phyloP scores from a whole-genome alignment of 805 yeast genomes.

The Ogataea pilisensis region DNA sequence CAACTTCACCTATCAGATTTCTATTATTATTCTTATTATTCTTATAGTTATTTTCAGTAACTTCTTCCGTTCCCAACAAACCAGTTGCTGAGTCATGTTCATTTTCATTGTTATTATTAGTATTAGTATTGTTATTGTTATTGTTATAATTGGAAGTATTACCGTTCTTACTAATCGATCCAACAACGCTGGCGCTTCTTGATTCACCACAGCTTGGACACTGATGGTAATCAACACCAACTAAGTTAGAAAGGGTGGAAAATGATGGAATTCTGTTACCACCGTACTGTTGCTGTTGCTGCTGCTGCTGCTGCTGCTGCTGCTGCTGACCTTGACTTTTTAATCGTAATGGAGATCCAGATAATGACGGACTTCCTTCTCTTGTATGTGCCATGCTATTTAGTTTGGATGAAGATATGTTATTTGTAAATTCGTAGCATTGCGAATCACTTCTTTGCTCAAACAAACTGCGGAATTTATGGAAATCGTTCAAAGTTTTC shows the following conservation, averaged over 20 bases:
- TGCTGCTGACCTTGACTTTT: too few relatives aligned
- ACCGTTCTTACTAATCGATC: too few relatives aligned
- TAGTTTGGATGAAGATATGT: not conserved
- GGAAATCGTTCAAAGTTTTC: not conserved
- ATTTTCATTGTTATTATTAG: constrained; percentile 10
- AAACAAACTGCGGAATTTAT: constrained; percentile 12
- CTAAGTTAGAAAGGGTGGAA: not conserved
- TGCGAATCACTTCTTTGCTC: constrained; percentile 29
- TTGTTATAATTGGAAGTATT: too few relatives aligned
- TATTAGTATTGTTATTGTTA: not conserved
- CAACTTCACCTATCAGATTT: not conserved
- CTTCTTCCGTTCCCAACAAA: not conserved
- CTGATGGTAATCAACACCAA: too few relatives aligned
- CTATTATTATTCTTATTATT: not conserved
- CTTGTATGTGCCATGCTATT: not conserved
- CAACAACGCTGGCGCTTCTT: too few relatives aligned
- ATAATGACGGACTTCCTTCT: not conserved
- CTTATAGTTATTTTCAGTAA: not conserved
- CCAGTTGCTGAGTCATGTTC: constrained; percentile 1
- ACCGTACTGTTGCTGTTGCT: too few relatives aligned
- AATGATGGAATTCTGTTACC: not conserved
- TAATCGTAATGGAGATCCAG: not conserved
- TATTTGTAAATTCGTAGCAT: constrained; percentile 26
- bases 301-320: too few relatives aligned
- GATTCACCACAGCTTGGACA: too few relatives aligned